These are phyloP conservation scores for Penicillium sp. DNA, from an alignment of 2,329 filamentous ascomycete species.

Conservation along the genomic window DNA sequence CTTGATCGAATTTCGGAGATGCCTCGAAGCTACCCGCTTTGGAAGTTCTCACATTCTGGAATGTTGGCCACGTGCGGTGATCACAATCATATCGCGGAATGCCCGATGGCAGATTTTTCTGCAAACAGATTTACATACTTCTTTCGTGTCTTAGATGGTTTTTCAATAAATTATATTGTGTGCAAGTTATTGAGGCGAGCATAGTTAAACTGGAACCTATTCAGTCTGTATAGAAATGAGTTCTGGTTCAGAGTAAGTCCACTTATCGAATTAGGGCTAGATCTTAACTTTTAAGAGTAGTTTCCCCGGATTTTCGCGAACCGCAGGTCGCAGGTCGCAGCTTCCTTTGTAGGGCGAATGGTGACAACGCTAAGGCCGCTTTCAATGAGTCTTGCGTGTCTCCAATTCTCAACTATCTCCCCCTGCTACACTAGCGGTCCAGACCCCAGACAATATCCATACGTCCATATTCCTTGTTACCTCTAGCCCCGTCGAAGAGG, in stretches of 20 bases:
- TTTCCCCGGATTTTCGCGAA: neutral
- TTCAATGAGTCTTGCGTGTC: neutral
- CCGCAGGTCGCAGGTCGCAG: neutral
- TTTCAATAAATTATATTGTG: neutral
- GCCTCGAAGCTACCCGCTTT: neutral
- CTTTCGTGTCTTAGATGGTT: too few relatives aligned
- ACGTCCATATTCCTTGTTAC: neutral
- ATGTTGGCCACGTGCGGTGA: slow-evolving; percentile 1
- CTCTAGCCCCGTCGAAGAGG: neutral
- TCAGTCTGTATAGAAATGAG: neutral
- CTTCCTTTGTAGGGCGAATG: slow-evolving; percentile 2
- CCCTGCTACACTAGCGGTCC: neutral
- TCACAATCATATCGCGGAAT: slow-evolving; percentile 4
- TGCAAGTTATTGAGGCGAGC: neutral
- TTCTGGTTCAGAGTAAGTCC: neutral
- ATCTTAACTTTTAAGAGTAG: neutral
- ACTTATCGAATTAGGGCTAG: neutral
- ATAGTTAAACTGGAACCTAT: neutral
- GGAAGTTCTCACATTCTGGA: slow-evolving; percentile 1
- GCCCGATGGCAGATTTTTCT: slow-evolving; percentile 3
- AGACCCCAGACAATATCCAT: neutral
- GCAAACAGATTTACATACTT: slow-evolving; percentile 1
- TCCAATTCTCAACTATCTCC: neutral
- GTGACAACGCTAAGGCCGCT: slow-evolving; percentile 1
- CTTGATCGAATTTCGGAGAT: neutral